Evolutionary conservation across 805 yeast genomes (phyloP), one percentile per base, ranked within the genome.

Genomic region (Metschnikowia koreensis): DNA sequence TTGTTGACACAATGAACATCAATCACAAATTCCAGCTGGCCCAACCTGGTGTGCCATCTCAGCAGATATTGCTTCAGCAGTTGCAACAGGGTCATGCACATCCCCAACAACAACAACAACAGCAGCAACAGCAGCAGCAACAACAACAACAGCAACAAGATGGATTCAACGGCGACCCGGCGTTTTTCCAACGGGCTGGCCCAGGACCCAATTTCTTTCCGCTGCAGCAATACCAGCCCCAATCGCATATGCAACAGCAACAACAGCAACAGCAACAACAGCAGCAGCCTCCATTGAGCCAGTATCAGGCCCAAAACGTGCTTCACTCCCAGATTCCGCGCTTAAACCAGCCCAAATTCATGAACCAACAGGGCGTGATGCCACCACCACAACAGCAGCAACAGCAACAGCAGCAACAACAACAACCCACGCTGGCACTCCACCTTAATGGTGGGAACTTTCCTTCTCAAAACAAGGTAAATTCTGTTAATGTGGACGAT

Each of bases 1-100:
- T 17, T 38, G 22, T n/a, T 31, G 7, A 28, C 41, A 34, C 17
- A 34, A 63, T 63, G 65, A 63, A 63, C 54, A 43, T 56, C 40
- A 61, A 56, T 31, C 61, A 56, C 54, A 62, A 61, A 47, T 61
- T 55, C 56, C 64, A 56, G 46, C 61, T 47, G 54, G 40, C 51
- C 29, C 65, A 55, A 46, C 73, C 61, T 53, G 66, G 66, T 52
- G 58, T 71, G 47, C 79, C 73, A 48, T 73, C 76, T 29, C 79
- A 74, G 54, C 79, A 73, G 57, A 64, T 72, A 15, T 65, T 74
- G 55, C 65, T 73, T 48, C 77, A 71, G 58, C 77, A 72, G 55
- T 66, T 73, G 47, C 79, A 71, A 52, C 75, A 70, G 45, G 73
- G 73, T 12, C 73, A 66, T 12, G 65, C 58, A 38, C 68, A 71